Percentiles rank a stretch among this genome's conserved stretches.
phyloP scores from a whole-genome alignment of 352 stramenopile species.

The Pythium monospermum region DNA sequence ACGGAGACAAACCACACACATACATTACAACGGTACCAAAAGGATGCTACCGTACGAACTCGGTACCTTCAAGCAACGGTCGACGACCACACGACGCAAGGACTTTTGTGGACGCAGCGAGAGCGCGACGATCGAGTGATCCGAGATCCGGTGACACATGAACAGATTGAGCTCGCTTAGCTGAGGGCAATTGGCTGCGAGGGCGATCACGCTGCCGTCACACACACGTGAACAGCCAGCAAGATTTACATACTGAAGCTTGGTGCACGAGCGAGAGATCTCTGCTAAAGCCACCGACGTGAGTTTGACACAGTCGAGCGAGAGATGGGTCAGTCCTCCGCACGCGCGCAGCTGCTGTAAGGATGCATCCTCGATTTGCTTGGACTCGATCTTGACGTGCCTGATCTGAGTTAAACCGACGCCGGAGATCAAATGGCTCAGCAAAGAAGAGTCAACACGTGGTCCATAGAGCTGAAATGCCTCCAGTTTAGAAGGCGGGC shows the following conservation, averaged over 20 bases:
- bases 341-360: slow-evolving; percentile 39
- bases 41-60: neutral
- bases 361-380: slow-evolving; percentile 47
- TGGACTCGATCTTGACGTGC: slow-evolving; percentile 65
- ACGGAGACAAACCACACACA: neutral
- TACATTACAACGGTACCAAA: neutral
- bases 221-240: slow-evolving; percentile 69
- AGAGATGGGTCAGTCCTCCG: slow-evolving; percentile 28
- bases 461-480: slow-evolving; percentile 59
- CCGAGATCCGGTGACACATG: slow-evolving; percentile 77
- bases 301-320: slow-evolving; percentile 74
- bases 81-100: slow-evolving; percentile 32
- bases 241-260: slow-evolving; percentile 55
- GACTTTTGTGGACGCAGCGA: slow-evolving; percentile 34
- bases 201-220: slow-evolving; percentile 69
- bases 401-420: slow-evolving; percentile 31
- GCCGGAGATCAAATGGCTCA: slow-evolving; percentile 37
- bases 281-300: slow-evolving; percentile 38
- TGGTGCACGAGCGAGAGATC: slow-evolving; percentile 33
- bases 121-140: slow-evolving; percentile 54
- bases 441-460: slow-evolving; percentile 37
- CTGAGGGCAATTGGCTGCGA: slow-evolving; percentile 42
- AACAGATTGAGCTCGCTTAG: slow-evolving; percentile 66
- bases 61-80: slow-evolving; percentile 62
- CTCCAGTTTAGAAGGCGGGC: slow-evolving; percentile 31